Base-by-base conservation (phyloP, 164 flowering plant species). In the Stephania yunnanensis region DNA sequence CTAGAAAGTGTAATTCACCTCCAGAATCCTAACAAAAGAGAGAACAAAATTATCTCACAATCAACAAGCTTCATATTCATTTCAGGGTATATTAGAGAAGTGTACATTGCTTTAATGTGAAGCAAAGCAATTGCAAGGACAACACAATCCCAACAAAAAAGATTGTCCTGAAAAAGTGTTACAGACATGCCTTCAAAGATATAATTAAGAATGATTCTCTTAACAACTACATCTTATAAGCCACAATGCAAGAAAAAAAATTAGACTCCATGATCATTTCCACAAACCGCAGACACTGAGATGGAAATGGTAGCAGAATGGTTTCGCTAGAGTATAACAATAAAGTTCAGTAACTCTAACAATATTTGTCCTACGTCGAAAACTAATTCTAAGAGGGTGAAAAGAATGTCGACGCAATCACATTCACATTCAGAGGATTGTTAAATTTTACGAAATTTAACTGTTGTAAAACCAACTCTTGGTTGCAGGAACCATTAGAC, bases 131-230 rank as follows among this genome's bases (percentile, higher is more conserved):
- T 61, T 9, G n/a, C 69, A 5, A n/a, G 69, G 17, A 66, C 69
- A 66, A 66, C 10, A 66, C 42, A 30, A 42, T 66, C 44, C 69
- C 69, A 25, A 66, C 69, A 36, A 36, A 66, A 66, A 66, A 66
- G 69, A 42, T 25, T 66, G 44, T 25, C 69, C 42, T 19, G 45
- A 45, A 69, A 69, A 42, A 30, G 50, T 44, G 50, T 69, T 45
- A 44, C 50, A 69, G 71, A 69, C 45, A 69, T 69, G 46, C 65
- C 46, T 69, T 69, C 52, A 42, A 19, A 45, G n/a, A 45, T 19
- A 42, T 69, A 2, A 69, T 69, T 69, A 44, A 20, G 50, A 69
- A 69, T 69, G 71, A 69, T 69, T 69, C 52, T 44, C 19, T 8
- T 5, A 66, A 66, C 12, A 25, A 22, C 11, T 11, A 66, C 44